Percentiles rank a stretch among this genome's conserved stretches.
These are phyloP conservation scores for Boeremia exigua DNA, from an alignment of 2,329 filamentous ascomycete species.

Conservation along the genomic window DNA sequence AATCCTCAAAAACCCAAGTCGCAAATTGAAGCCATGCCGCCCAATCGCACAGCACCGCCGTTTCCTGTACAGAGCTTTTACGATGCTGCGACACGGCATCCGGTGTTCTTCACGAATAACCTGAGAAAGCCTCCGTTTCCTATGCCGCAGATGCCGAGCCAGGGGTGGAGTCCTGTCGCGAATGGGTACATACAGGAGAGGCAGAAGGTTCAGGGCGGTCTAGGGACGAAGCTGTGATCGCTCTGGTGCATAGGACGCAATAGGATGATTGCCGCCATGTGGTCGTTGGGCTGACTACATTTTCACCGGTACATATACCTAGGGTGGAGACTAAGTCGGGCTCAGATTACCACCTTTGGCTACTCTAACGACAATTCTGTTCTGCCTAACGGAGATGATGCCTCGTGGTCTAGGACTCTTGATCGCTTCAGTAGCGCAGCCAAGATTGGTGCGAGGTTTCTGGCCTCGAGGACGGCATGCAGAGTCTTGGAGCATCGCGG, in stretches of 20 bases:
- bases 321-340: too few relatives aligned
- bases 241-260: too few relatives aligned
- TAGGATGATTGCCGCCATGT: neutral
- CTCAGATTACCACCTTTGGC: too few relatives aligned
- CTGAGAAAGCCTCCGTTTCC: constrained; percentile 63
- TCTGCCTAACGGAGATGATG: too few relatives aligned
- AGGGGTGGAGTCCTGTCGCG: constrained; percentile 52
- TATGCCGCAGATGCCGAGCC: constrained; percentile 43
- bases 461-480: too few relatives aligned
- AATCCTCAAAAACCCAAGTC: constrained; percentile 38
- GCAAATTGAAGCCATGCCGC: constrained; percentile 60
- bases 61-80: constrained; percentile 41
- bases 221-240: constrained; percentile 39
- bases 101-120: constrained; percentile 75
- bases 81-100: constrained; percentile 69
- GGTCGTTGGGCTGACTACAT: too few relatives aligned
- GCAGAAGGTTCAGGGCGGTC: constrained; percentile 6
- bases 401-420: too few relatives aligned
- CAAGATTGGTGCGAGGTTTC: too few relatives aligned
- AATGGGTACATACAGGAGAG: constrained; percentile 51
- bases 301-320: too few relatives aligned
- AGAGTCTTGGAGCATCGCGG: too few relatives aligned
- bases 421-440: too few relatives aligned
- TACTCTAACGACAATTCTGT: too few relatives aligned
- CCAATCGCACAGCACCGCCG: constrained; percentile 26